Percentiles rank a stretch among this genome's conserved stretches.
Evolutionary conservation across 352 stramenopile species (phyloP).

Genomic region (Pilasporangium apinafurcum): DNA sequence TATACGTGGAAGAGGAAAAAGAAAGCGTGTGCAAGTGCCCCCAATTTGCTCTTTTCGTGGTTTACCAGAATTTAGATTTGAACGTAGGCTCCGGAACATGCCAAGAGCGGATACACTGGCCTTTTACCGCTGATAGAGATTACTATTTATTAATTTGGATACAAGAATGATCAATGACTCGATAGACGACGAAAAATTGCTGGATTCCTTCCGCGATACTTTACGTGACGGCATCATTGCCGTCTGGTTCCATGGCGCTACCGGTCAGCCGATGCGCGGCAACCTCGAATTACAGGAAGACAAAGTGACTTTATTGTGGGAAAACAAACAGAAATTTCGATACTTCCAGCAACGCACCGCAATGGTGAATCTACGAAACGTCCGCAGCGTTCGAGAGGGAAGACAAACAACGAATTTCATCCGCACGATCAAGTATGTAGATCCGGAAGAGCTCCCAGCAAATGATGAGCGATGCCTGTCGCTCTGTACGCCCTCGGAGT

Average conservation of each 20-base stretch:
- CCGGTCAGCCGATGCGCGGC: conserved; percentile 40
- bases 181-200: conserved; percentile 21
- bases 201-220: conserved; percentile 45
- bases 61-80: too few relatives aligned
- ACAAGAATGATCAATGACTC: background rate
- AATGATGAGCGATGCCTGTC: conserved; percentile 74
- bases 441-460: conserved; percentile 24
- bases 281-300: conserved; percentile 57
- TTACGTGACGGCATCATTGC: conserved; percentile 51
- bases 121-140: too few relatives aligned
- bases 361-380: conserved; percentile 34
- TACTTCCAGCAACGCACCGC: conserved; percentile 18
- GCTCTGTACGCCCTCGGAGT: conserved; percentile 18
- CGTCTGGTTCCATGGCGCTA: conserved; percentile 37
- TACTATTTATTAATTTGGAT: too few relatives aligned
- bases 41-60: too few relatives aligned
- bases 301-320: conserved; percentile 60
- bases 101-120: too few relatives aligned
- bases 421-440: conserved; percentile 78
- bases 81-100: too few relatives aligned
- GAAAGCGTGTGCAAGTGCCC: too few relatives aligned
- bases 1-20: too few relatives aligned
- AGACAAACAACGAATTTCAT: conserved; percentile 77
- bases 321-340: conserved; percentile 23
- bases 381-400: conserved; percentile 52